Conservation (phyloP, 2,329 filamentous ascomycete genomes). For the Colletotrichum sp. region DNA sequence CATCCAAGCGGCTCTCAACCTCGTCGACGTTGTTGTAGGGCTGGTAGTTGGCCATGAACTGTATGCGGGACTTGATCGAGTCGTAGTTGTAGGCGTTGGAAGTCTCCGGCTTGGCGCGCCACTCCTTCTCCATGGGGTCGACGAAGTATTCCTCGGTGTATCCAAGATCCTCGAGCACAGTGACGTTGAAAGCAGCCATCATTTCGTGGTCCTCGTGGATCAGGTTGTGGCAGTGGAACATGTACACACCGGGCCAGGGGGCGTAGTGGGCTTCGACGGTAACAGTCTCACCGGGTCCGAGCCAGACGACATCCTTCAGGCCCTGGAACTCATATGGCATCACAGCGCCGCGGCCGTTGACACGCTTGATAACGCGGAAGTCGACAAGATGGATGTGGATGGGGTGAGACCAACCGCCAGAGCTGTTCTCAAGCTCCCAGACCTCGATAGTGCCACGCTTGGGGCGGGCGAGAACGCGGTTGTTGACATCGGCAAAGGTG, state of each 20-base stretch:
- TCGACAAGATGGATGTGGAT: slow-evolving; percentile 60
- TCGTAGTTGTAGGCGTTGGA: slow-evolving; percentile 28
- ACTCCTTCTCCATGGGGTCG: slow-evolving; percentile 41
- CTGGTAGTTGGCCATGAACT: slow-evolving; percentile 34
- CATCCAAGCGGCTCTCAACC: slow-evolving; percentile 32
- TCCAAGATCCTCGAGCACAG: slow-evolving; percentile 36
- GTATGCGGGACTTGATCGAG: slow-evolving; percentile 32
- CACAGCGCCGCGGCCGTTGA: slow-evolving; percentile 37
- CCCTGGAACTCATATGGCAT: slow-evolving; percentile 52
- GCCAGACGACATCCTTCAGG: slow-evolving; percentile 58
- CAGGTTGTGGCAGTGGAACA: slow-evolving; percentile 50
- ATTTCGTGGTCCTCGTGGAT: slow-evolving; percentile 48
- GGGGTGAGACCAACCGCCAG: slow-evolving; percentile 50
- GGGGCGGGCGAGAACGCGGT: slow-evolving; percentile 46
- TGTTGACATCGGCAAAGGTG: slow-evolving; percentile 42
- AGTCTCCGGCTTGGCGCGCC: slow-evolving; percentile 34
- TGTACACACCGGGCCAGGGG: slow-evolving; percentile 55
- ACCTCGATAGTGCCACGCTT: slow-evolving; percentile 43
- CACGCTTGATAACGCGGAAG: slow-evolving; percentile 53
- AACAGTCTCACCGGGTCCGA: slow-evolving; percentile 51
- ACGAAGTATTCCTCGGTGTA: slow-evolving; percentile 41
- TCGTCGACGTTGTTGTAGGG: slow-evolving; percentile 38
- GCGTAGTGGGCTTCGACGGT: slow-evolving; percentile 54
- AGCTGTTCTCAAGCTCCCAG: slow-evolving; percentile 48
- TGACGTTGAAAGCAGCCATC: slow-evolving; percentile 51